Percentiles rank a stretch among this genome's conserved stretches.
These are phyloP conservation scores for Collybiopsis luxurians DNA, from an alignment of 768 basidiomycete species.

Conservation along the genomic window DNA sequence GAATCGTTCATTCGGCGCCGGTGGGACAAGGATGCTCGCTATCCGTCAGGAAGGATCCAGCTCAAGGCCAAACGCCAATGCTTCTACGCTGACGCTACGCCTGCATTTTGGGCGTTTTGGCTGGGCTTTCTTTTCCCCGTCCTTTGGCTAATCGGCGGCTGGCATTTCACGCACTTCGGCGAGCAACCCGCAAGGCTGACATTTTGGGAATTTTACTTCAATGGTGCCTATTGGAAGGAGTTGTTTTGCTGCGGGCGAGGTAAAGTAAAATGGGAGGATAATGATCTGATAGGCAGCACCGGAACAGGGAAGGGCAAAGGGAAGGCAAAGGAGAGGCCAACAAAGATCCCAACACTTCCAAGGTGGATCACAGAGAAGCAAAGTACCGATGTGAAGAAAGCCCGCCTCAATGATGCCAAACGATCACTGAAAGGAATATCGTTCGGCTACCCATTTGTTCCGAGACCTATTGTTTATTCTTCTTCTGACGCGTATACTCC, in stretches of 20 bases:
- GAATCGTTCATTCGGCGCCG: slow-evolving; percentile 53
- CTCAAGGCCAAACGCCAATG: slow-evolving; percentile 26
- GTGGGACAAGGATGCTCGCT: slow-evolving; percentile 43
- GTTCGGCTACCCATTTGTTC: slow-evolving; percentile 60
- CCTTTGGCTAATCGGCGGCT: slow-evolving; percentile 77
- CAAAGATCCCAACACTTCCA: slow-evolving; percentile 28
- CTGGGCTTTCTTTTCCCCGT: slow-evolving; percentile 69
- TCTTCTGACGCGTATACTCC: slow-evolving; percentile 10
- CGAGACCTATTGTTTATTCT: slow-evolving; percentile 40
- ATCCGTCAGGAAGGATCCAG: slow-evolving; percentile 31
- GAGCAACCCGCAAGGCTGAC: slow-evolving; percentile 43
- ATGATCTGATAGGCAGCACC: slow-evolving; percentile 10
- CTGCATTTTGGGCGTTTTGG: slow-evolving; percentile 69
- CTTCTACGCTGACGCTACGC: slow-evolving; percentile 30
- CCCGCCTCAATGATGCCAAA: slow-evolving; percentile 43
- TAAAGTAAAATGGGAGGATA: slow-evolving; percentile 9
- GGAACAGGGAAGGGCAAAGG: slow-evolving; percentile 20
- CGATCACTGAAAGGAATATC: slow-evolving; percentile 43
- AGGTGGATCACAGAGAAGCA: slow-evolving; percentile 44
- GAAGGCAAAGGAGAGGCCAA: slow-evolving; percentile 17
- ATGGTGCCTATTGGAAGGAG: slow-evolving; percentile 35
- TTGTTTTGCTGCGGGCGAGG: slow-evolving; percentile 29
- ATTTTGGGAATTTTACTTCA: slow-evolving; percentile 47
- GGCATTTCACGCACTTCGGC: slow-evolving; percentile 54
- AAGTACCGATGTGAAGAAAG: slow-evolving; percentile 38